A percentile compares a stretch with the other conserved stretches of the same genome.
These are phyloP conservation scores for Alternaria brassicicola DNA, from an alignment of 2,329 filamentous ascomycete genomes.

Conservation along the genomic window DNA sequence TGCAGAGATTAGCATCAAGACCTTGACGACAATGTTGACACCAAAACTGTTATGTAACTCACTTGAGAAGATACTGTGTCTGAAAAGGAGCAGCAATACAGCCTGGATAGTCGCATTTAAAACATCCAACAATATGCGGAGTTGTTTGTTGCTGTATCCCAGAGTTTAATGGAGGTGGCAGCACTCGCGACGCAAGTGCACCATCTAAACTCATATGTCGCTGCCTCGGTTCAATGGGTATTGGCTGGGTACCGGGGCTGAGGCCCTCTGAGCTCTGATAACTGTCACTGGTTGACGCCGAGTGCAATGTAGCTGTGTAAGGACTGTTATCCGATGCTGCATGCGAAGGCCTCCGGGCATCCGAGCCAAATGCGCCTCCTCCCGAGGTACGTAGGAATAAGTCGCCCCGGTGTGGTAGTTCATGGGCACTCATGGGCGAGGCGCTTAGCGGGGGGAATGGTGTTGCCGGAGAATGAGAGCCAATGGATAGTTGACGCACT, in stretches of 20 bases:
- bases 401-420: conserved; percentile 37
- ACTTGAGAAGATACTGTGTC: conserved; percentile 78
- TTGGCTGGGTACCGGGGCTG: conserved; percentile 38
- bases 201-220: conserved; percentile 42
- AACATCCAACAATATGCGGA: conserved; percentile 37
- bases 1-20: conserved; percentile 24
- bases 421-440: conserved; percentile 39
- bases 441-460: conserved; percentile 40
- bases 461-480: conserved; percentile 41
- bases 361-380: conserved; percentile 35
- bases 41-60: conserved; percentile 32
- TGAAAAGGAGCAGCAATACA: conserved; percentile 78
- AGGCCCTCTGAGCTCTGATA: conserved; percentile 48
- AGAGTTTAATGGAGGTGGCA: conserved; percentile 42
- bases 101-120: conserved; percentile 64
- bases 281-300: conserved; percentile 40
- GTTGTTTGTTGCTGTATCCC: conserved; percentile 36
- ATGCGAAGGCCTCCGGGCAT: conserved; percentile 44
- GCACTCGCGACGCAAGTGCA: conserved; percentile 35
- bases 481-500: conserved; percentile 42
- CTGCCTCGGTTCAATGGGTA: conserved; percentile 35
- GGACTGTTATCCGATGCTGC: conserved; percentile 43
- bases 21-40: not conserved
- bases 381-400: conserved; percentile 41
- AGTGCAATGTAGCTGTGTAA: conserved; percentile 42